These are phyloP conservation scores for Orobanche coerulescens DNA, from an alignment of 257 asterid species.

Conservation along the genomic window DNA sequence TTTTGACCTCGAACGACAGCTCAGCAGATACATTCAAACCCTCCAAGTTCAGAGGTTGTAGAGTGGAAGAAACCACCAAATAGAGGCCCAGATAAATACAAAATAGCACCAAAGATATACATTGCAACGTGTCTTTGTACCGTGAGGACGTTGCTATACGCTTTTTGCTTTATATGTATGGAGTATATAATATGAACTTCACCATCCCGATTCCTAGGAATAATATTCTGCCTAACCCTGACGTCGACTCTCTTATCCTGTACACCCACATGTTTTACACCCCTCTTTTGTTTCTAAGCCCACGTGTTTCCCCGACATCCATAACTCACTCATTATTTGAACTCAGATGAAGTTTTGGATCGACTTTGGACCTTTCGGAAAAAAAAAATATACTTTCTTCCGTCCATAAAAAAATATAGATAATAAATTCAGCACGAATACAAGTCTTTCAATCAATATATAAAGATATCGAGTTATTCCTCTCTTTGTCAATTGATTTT, in stretches of 20 bases:
- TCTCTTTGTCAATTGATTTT: too few species aligned
- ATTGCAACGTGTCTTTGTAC: conserved; percentile 30
- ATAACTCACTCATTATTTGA: neutral
- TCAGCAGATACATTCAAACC: conserved; percentile 13
- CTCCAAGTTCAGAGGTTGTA: conserved; percentile 24
- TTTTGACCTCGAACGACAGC: conserved; percentile 28
- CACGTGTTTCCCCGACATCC: conserved; percentile 25
- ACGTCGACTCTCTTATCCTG: conserved; percentile 2
- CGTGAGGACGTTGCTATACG: conserved; percentile 13
- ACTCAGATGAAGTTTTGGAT: neutral
- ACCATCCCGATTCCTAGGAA: conserved; percentile 21
- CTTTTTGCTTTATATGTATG: neutral
- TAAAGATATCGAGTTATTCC: too few species aligned
- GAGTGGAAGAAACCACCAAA: conserved; percentile 52
- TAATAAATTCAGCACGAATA: too few species aligned
- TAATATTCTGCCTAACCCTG: conserved; percentile 33
- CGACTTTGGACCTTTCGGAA: too few species aligned
- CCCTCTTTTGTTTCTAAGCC: conserved; percentile 3
- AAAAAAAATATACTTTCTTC: too few species aligned
- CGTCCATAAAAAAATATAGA: too few species aligned
- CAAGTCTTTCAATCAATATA: too few species aligned
- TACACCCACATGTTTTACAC: conserved; percentile 35
- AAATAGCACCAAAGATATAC: conserved; percentile 8
- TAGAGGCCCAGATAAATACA: conserved; percentile 15
- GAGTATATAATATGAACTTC: conserved; percentile 9